These are phyloP conservation scores for Eimeria brunetti DNA, from an alignment of 169 alveolate genomes.

Conservation along the genomic window DNA sequence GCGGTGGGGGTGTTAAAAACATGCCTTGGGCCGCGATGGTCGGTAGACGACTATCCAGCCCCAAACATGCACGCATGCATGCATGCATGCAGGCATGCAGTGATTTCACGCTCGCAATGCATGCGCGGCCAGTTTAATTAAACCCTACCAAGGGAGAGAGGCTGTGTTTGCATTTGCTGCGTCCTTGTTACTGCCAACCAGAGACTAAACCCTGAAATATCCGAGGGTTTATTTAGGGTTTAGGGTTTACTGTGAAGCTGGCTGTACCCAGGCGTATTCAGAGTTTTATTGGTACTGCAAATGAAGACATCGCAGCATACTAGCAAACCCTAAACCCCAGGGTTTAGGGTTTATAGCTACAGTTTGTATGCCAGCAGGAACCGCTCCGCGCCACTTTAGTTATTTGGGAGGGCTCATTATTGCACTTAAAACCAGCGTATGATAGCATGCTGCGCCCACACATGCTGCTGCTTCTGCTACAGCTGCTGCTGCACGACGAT, in stretches of 20 bases:
- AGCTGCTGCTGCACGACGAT: not conserved
- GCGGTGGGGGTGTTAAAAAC: not conserved
- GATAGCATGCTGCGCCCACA: not conserved
- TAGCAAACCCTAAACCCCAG: no score
- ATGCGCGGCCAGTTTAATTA: not conserved
- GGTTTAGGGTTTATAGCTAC: no score
- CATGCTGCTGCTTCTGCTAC: conserved; percentile 1
- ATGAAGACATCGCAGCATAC: no score
- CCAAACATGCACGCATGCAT: not conserved
- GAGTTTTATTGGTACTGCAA: no score
- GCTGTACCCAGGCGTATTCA: no score
- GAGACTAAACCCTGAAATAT: not conserved
- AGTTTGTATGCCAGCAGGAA: no score
- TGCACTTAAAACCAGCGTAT: no score
- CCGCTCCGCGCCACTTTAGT: no score
- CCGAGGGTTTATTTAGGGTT: not conserved
- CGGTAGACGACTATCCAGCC: not conserved
- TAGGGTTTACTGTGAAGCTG: no score
- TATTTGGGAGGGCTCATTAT: no score
- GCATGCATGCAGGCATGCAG: no score
- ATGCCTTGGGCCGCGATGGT: not conserved
- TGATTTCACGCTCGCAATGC: not conserved
- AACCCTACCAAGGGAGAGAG: not conserved
- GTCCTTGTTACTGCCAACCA: not conserved
- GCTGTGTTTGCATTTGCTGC: not conserved